These are phyloP conservation scores for Cutaneotrichosporon curvatum DNA, from an alignment of 1,284 basidiomycete species.

Conservation along the genomic window DNA sequence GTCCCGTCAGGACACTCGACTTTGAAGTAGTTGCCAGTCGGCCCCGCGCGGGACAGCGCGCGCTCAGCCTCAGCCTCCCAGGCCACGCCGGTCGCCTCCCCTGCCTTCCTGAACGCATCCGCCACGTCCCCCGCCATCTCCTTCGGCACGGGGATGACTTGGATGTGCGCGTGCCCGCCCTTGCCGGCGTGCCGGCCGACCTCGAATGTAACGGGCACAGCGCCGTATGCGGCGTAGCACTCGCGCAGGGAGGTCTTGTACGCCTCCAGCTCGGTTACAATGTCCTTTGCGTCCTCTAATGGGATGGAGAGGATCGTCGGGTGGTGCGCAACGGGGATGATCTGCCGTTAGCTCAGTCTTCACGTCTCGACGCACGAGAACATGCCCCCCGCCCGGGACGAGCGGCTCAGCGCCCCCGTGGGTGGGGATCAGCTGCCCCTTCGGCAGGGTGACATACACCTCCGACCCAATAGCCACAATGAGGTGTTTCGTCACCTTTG, in stretches of 20 bases:
- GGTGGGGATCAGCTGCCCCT: slow-evolving; percentile 83
- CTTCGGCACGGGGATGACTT: slow-evolving; percentile 72
- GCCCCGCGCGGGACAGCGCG: slow-evolving; percentile 52
- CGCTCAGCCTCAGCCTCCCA: slow-evolving; percentile 58
- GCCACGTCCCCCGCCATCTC: slow-evolving; percentile 59
- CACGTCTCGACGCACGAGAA: slow-evolving; percentile 50
- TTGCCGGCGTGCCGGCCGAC: slow-evolving; percentile 72
- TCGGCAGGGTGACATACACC: slow-evolving; percentile 85
- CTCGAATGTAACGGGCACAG: slow-evolving; percentile 72
- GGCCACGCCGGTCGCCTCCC: slow-evolving; percentile 58
- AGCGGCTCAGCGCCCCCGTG: slow-evolving; percentile 46
- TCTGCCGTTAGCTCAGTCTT: slow-evolving; percentile 35
- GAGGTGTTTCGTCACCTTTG: slow-evolving; percentile 79
- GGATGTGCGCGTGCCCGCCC: slow-evolving; percentile 90
- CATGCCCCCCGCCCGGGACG: slow-evolving; percentile 88
- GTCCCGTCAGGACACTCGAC: slow-evolving; percentile 82
- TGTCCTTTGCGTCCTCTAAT: slow-evolving; percentile 62
- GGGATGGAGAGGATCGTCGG: slow-evolving; percentile 63
- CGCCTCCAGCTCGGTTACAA: slow-evolving; percentile 71
- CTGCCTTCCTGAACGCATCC: slow-evolving; percentile 62
- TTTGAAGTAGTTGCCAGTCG: slow-evolving; percentile 68
- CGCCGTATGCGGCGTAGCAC: slow-evolving; percentile 64
- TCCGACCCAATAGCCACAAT: slow-evolving; percentile 87
- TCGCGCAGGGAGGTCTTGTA: slow-evolving; percentile 68
- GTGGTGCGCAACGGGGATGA: slow-evolving; percentile 71